Percentiles rank a stretch among this genome's conserved stretches.
Conservation (phyloP, 805 yeast species). For the Huiozyma sinensis region DNA sequence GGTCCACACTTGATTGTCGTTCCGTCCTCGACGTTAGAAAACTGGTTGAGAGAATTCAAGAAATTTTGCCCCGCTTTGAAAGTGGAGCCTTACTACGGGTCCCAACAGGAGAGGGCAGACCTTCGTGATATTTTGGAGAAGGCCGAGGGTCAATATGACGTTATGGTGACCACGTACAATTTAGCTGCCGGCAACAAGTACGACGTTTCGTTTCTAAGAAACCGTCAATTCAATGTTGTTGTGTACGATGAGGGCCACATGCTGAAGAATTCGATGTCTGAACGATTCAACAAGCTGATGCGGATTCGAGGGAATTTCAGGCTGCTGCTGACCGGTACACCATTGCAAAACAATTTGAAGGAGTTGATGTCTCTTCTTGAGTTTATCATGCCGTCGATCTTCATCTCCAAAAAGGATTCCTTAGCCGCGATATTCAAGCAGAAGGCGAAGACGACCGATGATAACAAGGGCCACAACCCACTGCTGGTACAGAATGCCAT, state of each 20-base stretch:
- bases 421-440: constrained; percentile 77
- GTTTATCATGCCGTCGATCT: constrained; percentile 77
- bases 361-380: constrained; percentile 86
- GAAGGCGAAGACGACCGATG: constrained; percentile 59
- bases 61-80: constrained; percentile 74
- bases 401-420: constrained; percentile 73
- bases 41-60: constrained; percentile 91
- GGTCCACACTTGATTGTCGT: constrained; percentile 93
- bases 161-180: constrained; percentile 87
- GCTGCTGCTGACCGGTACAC: constrained; percentile 88
- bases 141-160: constrained; percentile 55
- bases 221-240: constrained; percentile 70
- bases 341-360: constrained; percentile 82
- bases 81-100: constrained; percentile 91
- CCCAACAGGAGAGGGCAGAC: constrained; percentile 74
- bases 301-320: constrained; percentile 74
- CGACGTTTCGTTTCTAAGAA: constrained; percentile 70
- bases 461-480: constrained; percentile 53
- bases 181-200: constrained; percentile 78
- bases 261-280: constrained; percentile 81
- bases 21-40: constrained; percentile 92
- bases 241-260: constrained; percentile 98
- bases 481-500: constrained; percentile 85
- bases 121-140: constrained; percentile 57
- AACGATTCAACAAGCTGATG: constrained; percentile 82